Base-by-base conservation (phyloP, 2,329 filamentous ascomycete species). In the Apiospora phragmitis region DNA sequence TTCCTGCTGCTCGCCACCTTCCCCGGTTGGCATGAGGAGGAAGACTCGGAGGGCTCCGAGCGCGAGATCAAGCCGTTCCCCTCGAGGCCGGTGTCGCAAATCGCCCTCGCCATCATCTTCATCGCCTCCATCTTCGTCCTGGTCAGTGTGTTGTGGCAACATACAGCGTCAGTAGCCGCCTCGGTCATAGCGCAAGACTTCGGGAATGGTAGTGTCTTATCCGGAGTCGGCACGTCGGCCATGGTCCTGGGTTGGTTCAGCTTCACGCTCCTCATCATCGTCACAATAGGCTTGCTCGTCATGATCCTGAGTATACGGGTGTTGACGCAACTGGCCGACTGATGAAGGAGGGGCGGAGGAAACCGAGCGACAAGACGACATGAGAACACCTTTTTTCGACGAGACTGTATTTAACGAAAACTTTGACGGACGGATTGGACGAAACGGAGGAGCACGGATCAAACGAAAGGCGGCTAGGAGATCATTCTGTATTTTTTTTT, bases 231-330 rank as follows among this genome's bases (percentile, higher is more conserved):
- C 0, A 95, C 94, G 67, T 93, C 92, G 49, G 95, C 96, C 70
- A 98, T 99, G 94, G 93, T 98, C 24, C 87, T 99, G 78, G 96
- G 96, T 71, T 99, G 96, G 96, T 98, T 99, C 83, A 93, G 94
- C 55, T 98, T 99, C 79, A 92, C 93, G 29, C 82, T 98, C 69
- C 87, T 99, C 74, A 97, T 99, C 77, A 92, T 98, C 73, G 95
- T 98, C 69, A 98, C 95, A 67, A 96, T 98, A 78, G 96, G 95
- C 70, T 83, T 98, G 81, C 85, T 99, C 73, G 93, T 98, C 78
- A 98, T 98, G 94, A 97, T 98, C 77, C 85, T 98, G 81, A 98
- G 94, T 83, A 96, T 98, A 79, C 89, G 91, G 75, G 87, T 97
- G 70, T 84, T 98, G 74, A 88, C 90, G 76, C 88, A 92, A 77